These are phyloP conservation scores for Puccinia coronata DNA, from an alignment of 1,284 basidiomycete genomes.

Conservation along the genomic window DNA sequence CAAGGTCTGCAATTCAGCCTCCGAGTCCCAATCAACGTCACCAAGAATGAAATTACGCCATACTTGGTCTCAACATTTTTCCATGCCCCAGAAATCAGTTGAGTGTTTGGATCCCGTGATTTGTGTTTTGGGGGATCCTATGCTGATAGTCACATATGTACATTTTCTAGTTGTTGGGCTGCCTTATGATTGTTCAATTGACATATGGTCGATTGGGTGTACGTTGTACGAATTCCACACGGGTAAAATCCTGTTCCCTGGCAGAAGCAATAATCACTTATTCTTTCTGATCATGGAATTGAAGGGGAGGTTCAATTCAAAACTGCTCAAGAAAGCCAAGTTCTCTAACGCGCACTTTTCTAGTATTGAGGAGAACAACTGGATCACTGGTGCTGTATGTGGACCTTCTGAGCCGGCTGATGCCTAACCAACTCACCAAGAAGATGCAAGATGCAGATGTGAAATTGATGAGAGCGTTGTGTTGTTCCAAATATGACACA, in stretches of 20 bases:
- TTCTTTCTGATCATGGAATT: slow-evolving; percentile 78
- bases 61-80: slow-evolving; percentile 98
- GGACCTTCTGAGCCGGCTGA: slow-evolving; percentile 70
- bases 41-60: slow-evolving; percentile 95
- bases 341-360: slow-evolving; percentile 82
- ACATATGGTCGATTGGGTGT: slow-evolving; percentile 97
- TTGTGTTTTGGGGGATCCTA: not conserved
- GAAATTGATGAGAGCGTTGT: slow-evolving; percentile 75
- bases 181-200: slow-evolving; percentile 88
- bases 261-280: slow-evolving; percentile 97
- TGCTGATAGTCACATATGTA: not conserved
- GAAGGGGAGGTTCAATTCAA: slow-evolving; percentile 87
- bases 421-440: slow-evolving; percentile 70
- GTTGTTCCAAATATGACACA: no score
- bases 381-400: slow-evolving; percentile 77
- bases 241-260: slow-evolving; percentile 96
- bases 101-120: slow-evolving; percentile 55
- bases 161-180: slow-evolving; percentile 76
- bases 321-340: slow-evolving; percentile 89
- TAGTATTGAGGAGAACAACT: slow-evolving; percentile 77
- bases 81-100: slow-evolving; percentile 97
- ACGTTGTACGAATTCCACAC: slow-evolving; percentile 97
- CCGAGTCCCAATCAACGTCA: slow-evolving; percentile 87
- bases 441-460: slow-evolving; percentile 85
- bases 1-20: slow-evolving; percentile 95